phyloP scores from a whole-genome alignment of 2,329 filamentous ascomycete species.

The Dothideomycetes sp. region DNA sequence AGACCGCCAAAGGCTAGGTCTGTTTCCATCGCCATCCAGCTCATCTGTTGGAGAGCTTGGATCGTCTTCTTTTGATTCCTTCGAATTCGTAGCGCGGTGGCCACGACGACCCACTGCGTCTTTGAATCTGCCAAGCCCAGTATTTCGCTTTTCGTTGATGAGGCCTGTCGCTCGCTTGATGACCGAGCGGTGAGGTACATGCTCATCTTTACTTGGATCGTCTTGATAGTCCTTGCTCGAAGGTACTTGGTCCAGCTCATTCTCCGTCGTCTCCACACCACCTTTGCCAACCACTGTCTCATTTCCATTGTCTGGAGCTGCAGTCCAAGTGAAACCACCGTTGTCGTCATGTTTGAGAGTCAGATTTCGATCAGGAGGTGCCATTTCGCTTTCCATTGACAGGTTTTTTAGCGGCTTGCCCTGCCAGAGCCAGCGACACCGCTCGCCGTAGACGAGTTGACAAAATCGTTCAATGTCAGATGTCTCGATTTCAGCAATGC shows the following conservation, averaged over 20 bases:
- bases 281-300: neutral
- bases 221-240: conserved; percentile 15
- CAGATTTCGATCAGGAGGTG: conserved; percentile 4
- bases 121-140: conserved; percentile 76
- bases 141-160: conserved; percentile 68
- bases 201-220: conserved; percentile 1
- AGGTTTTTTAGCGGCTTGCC: conserved; percentile 66
- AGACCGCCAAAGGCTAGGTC: conserved; percentile 1
- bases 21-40: neutral
- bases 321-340: conserved; percentile 10
- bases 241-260: neutral
- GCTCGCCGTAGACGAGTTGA: conserved; percentile 66
- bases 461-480: conserved; percentile 78
- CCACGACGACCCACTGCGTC: conserved; percentile 58
- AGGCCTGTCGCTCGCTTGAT: conserved; percentile 69
- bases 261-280: neutral
- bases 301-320: conserved; percentile 14
- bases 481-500: conserved; percentile 87
- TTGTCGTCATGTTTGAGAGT: conserved; percentile 6
- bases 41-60: conserved; percentile 19
- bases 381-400: conserved; percentile 6
- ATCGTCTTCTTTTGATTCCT: conserved; percentile 26
- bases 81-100: conserved; percentile 28
- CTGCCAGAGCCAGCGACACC: conserved; percentile 88
- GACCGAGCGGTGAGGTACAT: conserved; percentile 31